Percentiles rank a stretch among this genome's conserved stretches.
phyloP scores from a whole-genome alignment of 2,329 filamentous ascomycete species.

The Xylaria digitata region DNA sequence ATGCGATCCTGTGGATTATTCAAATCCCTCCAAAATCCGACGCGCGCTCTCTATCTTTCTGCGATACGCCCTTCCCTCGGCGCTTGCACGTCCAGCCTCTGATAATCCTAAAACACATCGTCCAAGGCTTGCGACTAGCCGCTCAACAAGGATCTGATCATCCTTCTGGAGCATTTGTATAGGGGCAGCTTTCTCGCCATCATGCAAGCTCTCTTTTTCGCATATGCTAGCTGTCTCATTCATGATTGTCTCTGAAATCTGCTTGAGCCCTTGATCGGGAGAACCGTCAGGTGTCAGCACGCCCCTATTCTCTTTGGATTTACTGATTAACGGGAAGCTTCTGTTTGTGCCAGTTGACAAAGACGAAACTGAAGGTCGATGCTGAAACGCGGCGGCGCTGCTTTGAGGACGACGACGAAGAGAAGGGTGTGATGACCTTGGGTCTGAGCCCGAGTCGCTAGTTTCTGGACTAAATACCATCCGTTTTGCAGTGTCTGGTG shows the following conservation, averaged over 20 bases:
- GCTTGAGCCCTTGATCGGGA: constrained; percentile 61
- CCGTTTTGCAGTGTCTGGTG: constrained; percentile 49
- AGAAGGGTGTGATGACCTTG: constrained; percentile 47
- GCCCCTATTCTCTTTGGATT: constrained; percentile 58
- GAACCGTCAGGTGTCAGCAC: constrained; percentile 62
- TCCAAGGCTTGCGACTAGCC: constrained; percentile 68
- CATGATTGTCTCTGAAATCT: constrained; percentile 61
- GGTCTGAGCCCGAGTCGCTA: constrained; percentile 44
- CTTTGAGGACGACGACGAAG: constrained; percentile 59
- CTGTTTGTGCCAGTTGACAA: constrained; percentile 69
- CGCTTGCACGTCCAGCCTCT: constrained; percentile 64
- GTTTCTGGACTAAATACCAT: constrained; percentile 42
- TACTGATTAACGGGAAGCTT: constrained; percentile 71
- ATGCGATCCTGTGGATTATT: constrained; percentile 49
- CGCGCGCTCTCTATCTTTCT: constrained; percentile 80
- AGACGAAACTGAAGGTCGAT: constrained; percentile 68
- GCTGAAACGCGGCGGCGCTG: constrained; percentile 55
- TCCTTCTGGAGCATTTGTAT: constrained; percentile 63
- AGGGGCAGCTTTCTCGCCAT: constrained; percentile 51
- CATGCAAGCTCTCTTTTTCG: constrained; percentile 50
- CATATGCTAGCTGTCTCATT: constrained; percentile 59
- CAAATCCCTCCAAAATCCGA: constrained; percentile 76
- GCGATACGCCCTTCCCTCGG: constrained; percentile 73
- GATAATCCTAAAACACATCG: constrained; percentile 69
- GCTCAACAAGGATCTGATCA: constrained; percentile 70